Evolutionary conservation across 2,329 filamentous ascomycete genomes (phyloP), one percentile per base, ranked within the genome.

Genomic region (Penicillium concentricum): DNA sequence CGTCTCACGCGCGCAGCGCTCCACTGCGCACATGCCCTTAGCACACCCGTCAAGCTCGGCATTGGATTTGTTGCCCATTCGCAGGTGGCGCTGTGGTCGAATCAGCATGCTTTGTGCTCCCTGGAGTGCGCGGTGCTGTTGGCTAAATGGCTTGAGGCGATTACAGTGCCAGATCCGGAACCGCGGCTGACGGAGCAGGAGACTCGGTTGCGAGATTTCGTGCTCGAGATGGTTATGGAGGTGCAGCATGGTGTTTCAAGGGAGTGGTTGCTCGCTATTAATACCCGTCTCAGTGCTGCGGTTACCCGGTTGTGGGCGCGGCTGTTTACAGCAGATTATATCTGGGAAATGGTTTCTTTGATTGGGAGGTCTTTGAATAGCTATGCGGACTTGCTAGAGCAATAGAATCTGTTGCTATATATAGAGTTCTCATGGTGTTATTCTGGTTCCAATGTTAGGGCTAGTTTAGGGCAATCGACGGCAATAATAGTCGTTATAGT

Each of bases 51-150:
- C 5, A 72, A 82, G 22, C 64, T 84, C 0, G 82, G 82, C 0
- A 78, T 85, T 16, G 80, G 82, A 50, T 77, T 79, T 15, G 82
- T 84, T 0, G 81, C 81, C 0, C 72, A 79, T 16, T 84, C 80
- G 16, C 81, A 84, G 49, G 80, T 81, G 0, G 81, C 83, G 43
- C 80, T 83, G 46, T 84, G 82, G 82, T 82, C 80, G 5, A 81
- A 83, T 2, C 75, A 83, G n/a, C 82, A 84, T 51, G 81, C 81
- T 0, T 72, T 84, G 0, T 82, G 80, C 4, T 80, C 79, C 1
- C 72, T 85, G 0, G 82, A 85, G 61, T 84, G 81, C 20, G 81
- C 81, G 0, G 76, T 84, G 0, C 68, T 85, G 3, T 67, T 84
- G 0, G 80, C 79, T 15, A 84, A 84, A 44, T 74, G 72, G 71